These are phyloP conservation scores for Astragalus glycyphyllos DNA, from an alignment of 306 rosid genomes.

Conservation along the genomic window DNA sequence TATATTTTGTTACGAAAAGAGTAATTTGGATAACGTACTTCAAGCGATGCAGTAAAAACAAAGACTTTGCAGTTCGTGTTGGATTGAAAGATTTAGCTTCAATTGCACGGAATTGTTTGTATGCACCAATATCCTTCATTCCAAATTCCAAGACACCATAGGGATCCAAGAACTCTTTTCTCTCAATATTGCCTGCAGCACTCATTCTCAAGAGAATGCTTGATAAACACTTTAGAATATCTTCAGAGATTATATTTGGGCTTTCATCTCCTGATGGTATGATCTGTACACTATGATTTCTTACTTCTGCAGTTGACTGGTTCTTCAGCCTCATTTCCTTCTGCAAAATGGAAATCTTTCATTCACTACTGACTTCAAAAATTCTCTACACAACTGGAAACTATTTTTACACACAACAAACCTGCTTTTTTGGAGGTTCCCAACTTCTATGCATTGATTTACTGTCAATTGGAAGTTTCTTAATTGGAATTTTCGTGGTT, in stretches of 20 bases:
- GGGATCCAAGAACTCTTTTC: conserved; percentile 62
- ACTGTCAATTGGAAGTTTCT: conserved; percentile 36
- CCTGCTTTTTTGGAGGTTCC: conserved; percentile 61
- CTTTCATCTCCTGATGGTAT: conserved; percentile 49
- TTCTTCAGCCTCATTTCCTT: conserved; percentile 50
- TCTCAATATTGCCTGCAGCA: conserved; percentile 48
- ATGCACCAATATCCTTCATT: conserved; percentile 74
- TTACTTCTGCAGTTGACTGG: conserved; percentile 47
- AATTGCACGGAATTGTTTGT: conserved; percentile 53
- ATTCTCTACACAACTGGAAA: too few relatives aligned
- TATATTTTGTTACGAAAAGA: too few relatives aligned
- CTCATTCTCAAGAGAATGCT: conserved; percentile 77
- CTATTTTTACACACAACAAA: too few relatives aligned
- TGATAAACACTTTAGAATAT: conserved; percentile 77
- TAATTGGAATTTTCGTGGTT: conserved; percentile 23
- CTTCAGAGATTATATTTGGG: conserved; percentile 83
- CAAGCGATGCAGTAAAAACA: conserved; percentile 72
- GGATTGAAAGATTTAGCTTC: conserved; percentile 72
- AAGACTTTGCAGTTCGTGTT: conserved; percentile 69
- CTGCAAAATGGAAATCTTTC: conserved; percentile 54
- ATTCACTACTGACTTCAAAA: conserved; percentile 22
- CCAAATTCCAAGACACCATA: conserved; percentile 70
- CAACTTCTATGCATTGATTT: conserved; percentile 56
- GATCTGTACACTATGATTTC: conserved; percentile 27
- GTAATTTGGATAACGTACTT: conserved; percentile 59